These are phyloP conservation scores for Coriolopsis trogii DNA, from an alignment of 1,284 basidiomycete species.

Conservation along the genomic window DNA sequence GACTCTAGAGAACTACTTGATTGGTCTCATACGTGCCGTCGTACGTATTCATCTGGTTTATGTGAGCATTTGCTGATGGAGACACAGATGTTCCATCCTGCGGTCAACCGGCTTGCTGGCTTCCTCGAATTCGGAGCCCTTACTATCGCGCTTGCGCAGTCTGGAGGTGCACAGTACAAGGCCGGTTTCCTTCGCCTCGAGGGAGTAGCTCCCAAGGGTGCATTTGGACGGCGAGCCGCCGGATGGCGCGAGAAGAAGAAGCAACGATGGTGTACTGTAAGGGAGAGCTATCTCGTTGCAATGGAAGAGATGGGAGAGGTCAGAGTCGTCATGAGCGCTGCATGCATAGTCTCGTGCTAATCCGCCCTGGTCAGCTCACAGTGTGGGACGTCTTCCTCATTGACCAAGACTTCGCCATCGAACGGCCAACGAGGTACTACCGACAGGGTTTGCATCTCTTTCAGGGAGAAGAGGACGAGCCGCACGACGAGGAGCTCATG, in stretches of 20 bases:
- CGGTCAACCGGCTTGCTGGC: slow-evolving; percentile 89
- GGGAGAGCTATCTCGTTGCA: slow-evolving; percentile 91
- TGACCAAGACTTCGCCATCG: slow-evolving; percentile 89
- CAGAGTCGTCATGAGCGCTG: no score
- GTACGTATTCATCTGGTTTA: slow-evolving; percentile 48
- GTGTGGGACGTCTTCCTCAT: slow-evolving; percentile 95
- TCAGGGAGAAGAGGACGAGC: slow-evolving; percentile 31
- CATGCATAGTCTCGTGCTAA: slow-evolving; percentile 28
- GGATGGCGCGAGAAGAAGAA: slow-evolving; percentile 73
- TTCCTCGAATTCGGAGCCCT: slow-evolving; percentile 96
- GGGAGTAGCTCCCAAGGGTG: slow-evolving; percentile 48
- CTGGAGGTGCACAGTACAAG: slow-evolving; percentile 87
- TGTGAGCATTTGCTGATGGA: background rate
- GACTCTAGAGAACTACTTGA: slow-evolving; percentile 86
- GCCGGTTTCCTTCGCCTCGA: slow-evolving; percentile 82
- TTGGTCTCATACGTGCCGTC: slow-evolving; percentile 87
- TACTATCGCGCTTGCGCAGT: slow-evolving; percentile 82
- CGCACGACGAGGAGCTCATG: slow-evolving; percentile 25
- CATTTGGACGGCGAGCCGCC: slow-evolving; percentile 66
- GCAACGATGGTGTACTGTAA: slow-evolving; percentile 90
- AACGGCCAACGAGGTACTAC: slow-evolving; percentile 77
- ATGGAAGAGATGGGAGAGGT: slow-evolving; percentile 89
- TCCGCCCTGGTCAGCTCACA: slow-evolving; percentile 49
- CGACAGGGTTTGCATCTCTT: slow-evolving; percentile 76
- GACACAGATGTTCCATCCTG: slow-evolving; percentile 91